These are phyloP conservation scores for Diaporthe sp. DNA, from an alignment of 2,329 filamentous ascomycete genomes.

Conservation along the genomic window DNA sequence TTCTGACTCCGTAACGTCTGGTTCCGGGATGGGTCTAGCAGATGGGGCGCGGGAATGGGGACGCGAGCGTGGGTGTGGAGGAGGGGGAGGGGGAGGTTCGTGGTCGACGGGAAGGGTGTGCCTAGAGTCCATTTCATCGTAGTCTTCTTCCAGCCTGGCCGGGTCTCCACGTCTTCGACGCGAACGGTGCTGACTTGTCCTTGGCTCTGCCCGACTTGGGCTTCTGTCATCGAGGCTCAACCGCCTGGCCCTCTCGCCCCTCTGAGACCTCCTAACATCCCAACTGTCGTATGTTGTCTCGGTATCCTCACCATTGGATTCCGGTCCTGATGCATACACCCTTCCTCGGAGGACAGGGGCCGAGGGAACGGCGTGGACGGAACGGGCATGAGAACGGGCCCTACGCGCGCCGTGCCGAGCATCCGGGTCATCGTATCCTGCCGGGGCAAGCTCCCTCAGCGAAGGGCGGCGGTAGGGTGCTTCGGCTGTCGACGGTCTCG, in stretches of 20 bases:
- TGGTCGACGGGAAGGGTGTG: slow-evolving; percentile 41
- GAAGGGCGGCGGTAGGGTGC: slow-evolving; percentile 43
- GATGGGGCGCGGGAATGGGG: slow-evolving; percentile 44
- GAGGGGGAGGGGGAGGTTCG: slow-evolving; percentile 30
- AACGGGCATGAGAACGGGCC: slow-evolving; percentile 43
- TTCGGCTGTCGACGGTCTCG: slow-evolving; percentile 43
- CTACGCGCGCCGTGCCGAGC: slow-evolving; percentile 49
- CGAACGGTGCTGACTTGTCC: slow-evolving; percentile 29
- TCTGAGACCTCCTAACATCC: slow-evolving; percentile 48
- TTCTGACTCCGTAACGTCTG: slow-evolving; percentile 24
- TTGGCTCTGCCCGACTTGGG: slow-evolving; percentile 33
- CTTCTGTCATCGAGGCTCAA: slow-evolving; percentile 35
- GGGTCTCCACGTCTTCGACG: slow-evolving; percentile 18
- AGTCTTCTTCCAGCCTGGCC: slow-evolving; percentile 38
- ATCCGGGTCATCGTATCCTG: slow-evolving; percentile 46
- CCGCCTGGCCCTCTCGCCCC: slow-evolving; percentile 39
- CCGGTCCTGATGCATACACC: slow-evolving; percentile 51
- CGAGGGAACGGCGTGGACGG: slow-evolving; percentile 48
- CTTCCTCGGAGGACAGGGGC: slow-evolving; percentile 53
- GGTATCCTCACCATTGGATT: slow-evolving; percentile 55
- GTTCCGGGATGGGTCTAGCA: slow-evolving; percentile 38
- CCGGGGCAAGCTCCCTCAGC: slow-evolving; percentile 5
- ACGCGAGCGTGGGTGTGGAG: slow-evolving; percentile 42
- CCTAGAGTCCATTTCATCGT: slow-evolving; percentile 42
- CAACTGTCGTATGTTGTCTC: slow-evolving; percentile 52